These are phyloP conservation scores for Claviceps pusilla DNA, from an alignment of 2,329 filamentous ascomycete genomes.

Conservation along the genomic window DNA sequence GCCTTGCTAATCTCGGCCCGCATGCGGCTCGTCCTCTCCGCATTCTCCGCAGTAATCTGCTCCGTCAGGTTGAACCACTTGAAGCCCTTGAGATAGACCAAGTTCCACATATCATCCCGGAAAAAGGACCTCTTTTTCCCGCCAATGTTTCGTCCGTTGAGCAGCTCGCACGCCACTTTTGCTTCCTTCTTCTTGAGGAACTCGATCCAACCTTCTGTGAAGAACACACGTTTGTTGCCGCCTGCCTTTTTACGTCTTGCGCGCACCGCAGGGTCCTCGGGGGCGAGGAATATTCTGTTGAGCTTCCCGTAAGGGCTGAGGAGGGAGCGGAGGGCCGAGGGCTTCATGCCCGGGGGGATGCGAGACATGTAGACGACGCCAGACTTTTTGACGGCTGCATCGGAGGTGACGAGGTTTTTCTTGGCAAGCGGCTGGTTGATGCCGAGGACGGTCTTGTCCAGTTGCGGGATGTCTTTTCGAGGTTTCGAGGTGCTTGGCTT, in stretches of 20 bases:
- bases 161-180: conserved; percentile 56
- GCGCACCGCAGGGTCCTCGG: conserved; percentile 55
- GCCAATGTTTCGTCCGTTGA: conserved; percentile 66
- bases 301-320: conserved; percentile 61
- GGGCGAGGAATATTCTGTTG: conserved; percentile 65
- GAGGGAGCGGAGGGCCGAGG: conserved; percentile 58
- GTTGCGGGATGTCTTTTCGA: conserved; percentile 12
- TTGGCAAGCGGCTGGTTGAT: conserved; percentile 42
- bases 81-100: conserved; percentile 68
- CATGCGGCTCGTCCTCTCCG: conserved; percentile 61
- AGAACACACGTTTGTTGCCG: conserved; percentile 72
- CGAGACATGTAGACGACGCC: conserved; percentile 74
- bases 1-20: conserved; percentile 62
- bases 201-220: conserved; percentile 76
- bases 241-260: conserved; percentile 53
- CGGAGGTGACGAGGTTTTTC: conserved; percentile 52
- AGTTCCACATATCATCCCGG: conserved; percentile 74
- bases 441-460: conserved; percentile 26
- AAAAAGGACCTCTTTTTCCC: conserved; percentile 76
- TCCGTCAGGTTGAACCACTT: conserved; percentile 66
- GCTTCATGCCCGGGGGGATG: conserved; percentile 81
- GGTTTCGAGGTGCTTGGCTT: conserved; percentile 11
- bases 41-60: conserved; percentile 69
- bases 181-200: conserved; percentile 63
- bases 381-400: conserved; percentile 53